phyloP scores from a whole-genome alignment of 2,329 filamentous ascomycete species.

The Claviceps sp. region DNA sequence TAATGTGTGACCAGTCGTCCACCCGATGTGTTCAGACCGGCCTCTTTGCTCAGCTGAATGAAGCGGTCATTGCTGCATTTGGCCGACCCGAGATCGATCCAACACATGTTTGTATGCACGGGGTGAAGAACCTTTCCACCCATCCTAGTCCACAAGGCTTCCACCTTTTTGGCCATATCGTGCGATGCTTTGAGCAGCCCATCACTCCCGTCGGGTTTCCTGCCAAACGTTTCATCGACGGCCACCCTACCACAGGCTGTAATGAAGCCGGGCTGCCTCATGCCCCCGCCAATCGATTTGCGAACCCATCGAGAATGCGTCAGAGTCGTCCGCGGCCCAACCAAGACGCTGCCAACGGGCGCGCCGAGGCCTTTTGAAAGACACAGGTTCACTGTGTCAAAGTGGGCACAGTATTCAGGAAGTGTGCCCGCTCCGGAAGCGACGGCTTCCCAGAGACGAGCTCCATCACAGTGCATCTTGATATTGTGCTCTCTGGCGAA shows the following conservation, averaged over 20 bases:
- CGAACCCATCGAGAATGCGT: constrained; percentile 32
- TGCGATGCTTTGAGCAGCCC: constrained; percentile 50
- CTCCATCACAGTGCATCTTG: constrained; percentile 65
- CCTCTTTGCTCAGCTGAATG: constrained; percentile 24
- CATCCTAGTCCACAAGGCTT: constrained; percentile 54
- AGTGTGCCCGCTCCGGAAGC: constrained; percentile 55
- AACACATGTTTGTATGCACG: constrained; percentile 86
- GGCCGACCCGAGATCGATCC: constrained; percentile 58
- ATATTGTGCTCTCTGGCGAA: constrained; percentile 55
- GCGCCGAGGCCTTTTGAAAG: constrained; percentile 76
- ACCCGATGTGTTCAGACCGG: constrained; percentile 28
- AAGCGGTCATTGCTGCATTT: constrained; percentile 29
- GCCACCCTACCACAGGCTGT: constrained; percentile 59
- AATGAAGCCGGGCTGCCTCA: constrained; percentile 60
- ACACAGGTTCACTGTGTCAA: constrained; percentile 65
- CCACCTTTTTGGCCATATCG: constrained; percentile 47
- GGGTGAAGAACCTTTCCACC: constrained; percentile 58
- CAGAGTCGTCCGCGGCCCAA: constrained; percentile 31
- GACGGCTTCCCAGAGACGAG: constrained; percentile 70
- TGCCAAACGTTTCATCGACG: constrained; percentile 36
- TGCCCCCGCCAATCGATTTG: constrained; percentile 64
- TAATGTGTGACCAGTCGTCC: constrained; percentile 35
- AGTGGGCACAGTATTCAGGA: constrained; percentile 51
- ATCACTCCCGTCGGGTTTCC: constrained; percentile 24
- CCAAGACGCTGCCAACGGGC: constrained; percentile 64